Evolutionary conservation across 2,329 filamentous ascomycete genomes (phyloP), one percentile per base, ranked within the genome.

Genomic region (Apiospora saccharicola): DNA sequence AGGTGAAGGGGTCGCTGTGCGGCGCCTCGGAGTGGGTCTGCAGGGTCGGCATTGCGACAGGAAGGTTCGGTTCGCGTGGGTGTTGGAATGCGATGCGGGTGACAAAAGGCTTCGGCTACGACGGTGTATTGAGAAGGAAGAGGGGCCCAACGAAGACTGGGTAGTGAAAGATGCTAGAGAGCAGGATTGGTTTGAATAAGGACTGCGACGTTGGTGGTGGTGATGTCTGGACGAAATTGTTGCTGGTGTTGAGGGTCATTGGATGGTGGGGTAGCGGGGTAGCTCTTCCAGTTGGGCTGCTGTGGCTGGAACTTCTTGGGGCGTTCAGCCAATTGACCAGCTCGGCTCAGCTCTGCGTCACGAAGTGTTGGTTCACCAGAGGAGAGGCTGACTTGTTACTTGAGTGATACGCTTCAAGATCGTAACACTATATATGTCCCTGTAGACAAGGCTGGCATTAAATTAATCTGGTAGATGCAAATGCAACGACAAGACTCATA

Each of bases 181-280:
- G 13, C 8, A 24, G 61, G 4, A 43, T 43, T 26, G 22, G 41
- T 13, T 6, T 4, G 26, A 7, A 13, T 34, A n/a, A n/a, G n/a
- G n/a, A n/a, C n/a, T n/a, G n/a, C 10, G 24, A 16, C 24, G 19
- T 61, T 61, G 53, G 24, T 14, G 12, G 37, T 68, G n/a, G 22
- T 44, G 64, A 43, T 44, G 4, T 5, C 24, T 13, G 22, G 64
- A 26, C 22, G 24, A 44, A 26, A 24, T 44, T 43, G 10, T 24
- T 24, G 5, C 6, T 41, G 64, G 37, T 14, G 37, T 67, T 43
- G 46, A n/a, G 34, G 43, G 24, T 1, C n/a, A 37, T 51, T n/a
- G 44, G 19, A 53, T 34, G 46, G 68, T 51, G 68, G 68, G 68
- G 68, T 69, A 10, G 68, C 68, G 68, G 68, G 68, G 68, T 69